phyloP scores from a whole-genome alignment of 495 filamentous ascomycete species.

The Penicillium paradoxum region DNA sequence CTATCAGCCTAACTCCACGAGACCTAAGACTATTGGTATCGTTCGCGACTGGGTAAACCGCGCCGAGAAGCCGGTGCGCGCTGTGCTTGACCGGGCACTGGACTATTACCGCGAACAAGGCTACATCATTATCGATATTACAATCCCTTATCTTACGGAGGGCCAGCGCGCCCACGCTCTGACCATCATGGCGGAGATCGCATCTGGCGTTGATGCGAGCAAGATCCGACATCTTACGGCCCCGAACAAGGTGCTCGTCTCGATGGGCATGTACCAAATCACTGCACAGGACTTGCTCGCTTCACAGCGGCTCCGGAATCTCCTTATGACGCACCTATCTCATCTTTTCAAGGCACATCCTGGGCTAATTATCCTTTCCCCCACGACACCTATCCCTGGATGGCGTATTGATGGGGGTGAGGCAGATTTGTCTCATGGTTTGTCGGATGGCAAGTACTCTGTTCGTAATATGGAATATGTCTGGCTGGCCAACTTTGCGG shows the following conservation, averaged over 20 bases:
- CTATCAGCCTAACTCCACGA: conserved; percentile 17
- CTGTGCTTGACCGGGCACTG: conserved; percentile 56
- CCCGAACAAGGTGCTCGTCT: conserved; percentile 69
- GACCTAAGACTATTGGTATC: conserved; percentile 60
- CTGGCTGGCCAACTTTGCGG: conserved; percentile 79
- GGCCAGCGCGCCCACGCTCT: conserved; percentile 73
- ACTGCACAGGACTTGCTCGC: conserved; percentile 64
- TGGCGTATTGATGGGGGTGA: conserved; percentile 56
- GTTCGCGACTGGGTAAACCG: conserved; percentile 70
- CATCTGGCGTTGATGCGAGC: conserved; percentile 34
- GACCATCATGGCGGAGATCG: conserved; percentile 71
- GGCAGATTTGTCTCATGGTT: conserved; percentile 56
- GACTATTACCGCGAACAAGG: conserved; percentile 54
- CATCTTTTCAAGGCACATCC: conserved; percentile 67
- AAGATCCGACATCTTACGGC: conserved; percentile 53
- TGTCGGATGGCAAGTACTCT: conserved; percentile 66
- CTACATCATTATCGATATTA: conserved; percentile 69
- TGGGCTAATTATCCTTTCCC: conserved; percentile 72
- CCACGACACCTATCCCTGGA: conserved; percentile 71
- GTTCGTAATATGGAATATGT: conserved; percentile 83
- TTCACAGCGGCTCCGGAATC: conserved; percentile 66
- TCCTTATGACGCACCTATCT: conserved; percentile 80
- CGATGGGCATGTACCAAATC: conserved; percentile 55
- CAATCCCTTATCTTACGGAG: conserved; percentile 68
- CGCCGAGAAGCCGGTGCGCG: conserved; percentile 57